Percentiles rank a stretch among this genome's conserved stretches.
Evolutionary conservation across 2,329 filamentous ascomycete genomes (phyloP).

Genomic region (Fusarium equiseti): DNA sequence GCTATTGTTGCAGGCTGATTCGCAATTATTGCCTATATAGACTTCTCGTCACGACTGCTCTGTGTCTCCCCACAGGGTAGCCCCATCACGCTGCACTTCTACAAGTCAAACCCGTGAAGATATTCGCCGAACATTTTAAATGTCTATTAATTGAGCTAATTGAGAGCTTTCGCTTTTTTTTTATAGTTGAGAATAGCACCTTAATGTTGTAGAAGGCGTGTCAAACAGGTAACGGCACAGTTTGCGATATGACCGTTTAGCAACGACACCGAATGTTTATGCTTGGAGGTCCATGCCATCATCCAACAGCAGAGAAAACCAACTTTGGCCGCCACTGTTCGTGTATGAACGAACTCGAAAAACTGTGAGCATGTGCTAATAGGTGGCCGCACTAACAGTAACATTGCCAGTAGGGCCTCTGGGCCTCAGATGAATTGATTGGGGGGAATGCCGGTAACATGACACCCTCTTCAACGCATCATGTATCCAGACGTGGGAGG

Average conservation of each 20-base stretch:
- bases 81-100: not conserved
- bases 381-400: not conserved
- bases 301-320: too few relatives aligned
- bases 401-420: conserved; percentile 18
- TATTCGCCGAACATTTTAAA: not conserved
- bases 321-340: not conserved
- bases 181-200: too few relatives aligned
- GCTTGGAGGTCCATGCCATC: too few relatives aligned
- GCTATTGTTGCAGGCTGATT: not conserved
- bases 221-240: too few relatives aligned
- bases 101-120: not conserved
- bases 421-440: not conserved
- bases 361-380: not conserved
- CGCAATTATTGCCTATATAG: fast-evolving
- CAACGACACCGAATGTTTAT: too few relatives aligned
- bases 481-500: not conserved
- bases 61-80: not conserved
- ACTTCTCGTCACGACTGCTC: fast-evolving
- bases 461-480: conserved; percentile 3
- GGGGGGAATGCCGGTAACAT: not conserved
- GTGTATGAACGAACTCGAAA: not conserved
- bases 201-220: too few relatives aligned
- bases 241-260: too few relatives aligned
- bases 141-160: not conserved
- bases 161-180: not conserved